Evolutionary conservation across 345 rosid genomes (phyloP).

Genomic region (Aquilaria malaccensis): DNA sequence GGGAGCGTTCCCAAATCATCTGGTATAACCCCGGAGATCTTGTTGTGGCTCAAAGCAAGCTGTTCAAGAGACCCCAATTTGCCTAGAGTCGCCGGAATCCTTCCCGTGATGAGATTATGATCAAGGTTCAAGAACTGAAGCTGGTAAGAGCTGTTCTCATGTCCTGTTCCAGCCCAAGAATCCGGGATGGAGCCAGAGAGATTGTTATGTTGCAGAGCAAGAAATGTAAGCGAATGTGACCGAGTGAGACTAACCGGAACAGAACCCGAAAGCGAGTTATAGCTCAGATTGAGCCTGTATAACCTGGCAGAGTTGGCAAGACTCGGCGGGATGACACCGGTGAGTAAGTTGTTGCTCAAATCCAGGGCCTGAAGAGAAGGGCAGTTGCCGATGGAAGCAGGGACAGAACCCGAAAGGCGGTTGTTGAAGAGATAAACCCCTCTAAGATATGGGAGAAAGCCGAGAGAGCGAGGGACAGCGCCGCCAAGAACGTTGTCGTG

Average conservation of each 20-base stretch:
- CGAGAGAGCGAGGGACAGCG: slow-evolving; percentile 64
- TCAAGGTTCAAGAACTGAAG: slow-evolving; percentile 36
- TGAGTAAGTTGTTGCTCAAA: slow-evolving; percentile 57
- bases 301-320: slow-evolving; percentile 65
- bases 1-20: slow-evolving; percentile 40
- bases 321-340: slow-evolving; percentile 53
- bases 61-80: slow-evolving; percentile 44
- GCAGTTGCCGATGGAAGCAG: slow-evolving; percentile 65
- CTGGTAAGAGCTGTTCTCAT: slow-evolving; percentile 25
- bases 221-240: slow-evolving; percentile 47
- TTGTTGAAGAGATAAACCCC: slow-evolving; percentile 92
- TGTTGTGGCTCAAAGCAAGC: slow-evolving; percentile 54
- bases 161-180: slow-evolving; percentile 25
- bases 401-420: slow-evolving; percentile 72
- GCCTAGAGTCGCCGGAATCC: slow-evolving; percentile 43
- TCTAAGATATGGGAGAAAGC: slow-evolving; percentile 63
- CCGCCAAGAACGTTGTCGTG: slow-evolving; percentile 76
- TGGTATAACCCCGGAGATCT: slow-evolving; percentile 50
- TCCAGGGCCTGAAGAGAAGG: slow-evolving; percentile 65
- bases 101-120: slow-evolving; percentile 51
- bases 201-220: slow-evolving; percentile 68
- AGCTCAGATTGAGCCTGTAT: slow-evolving; percentile 63
- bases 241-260: slow-evolving; percentile 43
- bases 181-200: slow-evolving; percentile 71
- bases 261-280: slow-evolving; percentile 53